Conservation (phyloP, 345 rosid species). For the Microcos paniculata region DNA sequence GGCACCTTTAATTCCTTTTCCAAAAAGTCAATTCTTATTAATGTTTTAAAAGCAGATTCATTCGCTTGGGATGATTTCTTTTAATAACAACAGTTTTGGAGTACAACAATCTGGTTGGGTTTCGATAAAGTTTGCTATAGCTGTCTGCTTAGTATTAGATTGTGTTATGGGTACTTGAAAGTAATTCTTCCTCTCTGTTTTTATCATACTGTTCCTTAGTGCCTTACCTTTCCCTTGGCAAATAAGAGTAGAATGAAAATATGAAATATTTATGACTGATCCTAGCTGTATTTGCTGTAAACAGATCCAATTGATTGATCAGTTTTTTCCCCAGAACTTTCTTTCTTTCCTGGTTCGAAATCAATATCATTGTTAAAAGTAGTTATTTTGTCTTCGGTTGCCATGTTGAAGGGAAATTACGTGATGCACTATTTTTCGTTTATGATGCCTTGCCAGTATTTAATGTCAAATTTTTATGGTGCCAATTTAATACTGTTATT, state of each 20-base stretch:
- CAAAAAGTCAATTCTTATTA: neutral
- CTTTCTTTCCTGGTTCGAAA: neutral
- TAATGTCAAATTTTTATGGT: no score
- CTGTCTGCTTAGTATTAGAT: neutral
- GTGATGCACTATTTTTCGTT: no score
- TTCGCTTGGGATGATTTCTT: neutral
- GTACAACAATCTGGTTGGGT: neutral
- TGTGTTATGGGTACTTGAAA: neutral
- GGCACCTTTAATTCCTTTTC: neutral
- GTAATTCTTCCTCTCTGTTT: neutral
- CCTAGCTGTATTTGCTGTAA: neutral
- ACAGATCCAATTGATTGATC: neutral
- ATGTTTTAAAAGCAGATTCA: neutral
- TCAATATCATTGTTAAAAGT: neutral
- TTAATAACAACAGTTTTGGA: neutral
- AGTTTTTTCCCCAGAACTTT: neutral
- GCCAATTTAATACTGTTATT: no score
- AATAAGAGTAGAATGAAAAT: neutral
- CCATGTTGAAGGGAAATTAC: no score
- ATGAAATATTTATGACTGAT: neutral
- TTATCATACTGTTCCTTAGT: neutral
- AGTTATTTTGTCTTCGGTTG: neutral
- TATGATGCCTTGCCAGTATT: no score
- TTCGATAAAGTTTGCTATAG: neutral
- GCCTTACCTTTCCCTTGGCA: constrained; percentile 1